Evolutionary conservation across 2,329 filamentous ascomycete species (phyloP).

Genomic region (Phaeoacremonium minimum): DNA sequence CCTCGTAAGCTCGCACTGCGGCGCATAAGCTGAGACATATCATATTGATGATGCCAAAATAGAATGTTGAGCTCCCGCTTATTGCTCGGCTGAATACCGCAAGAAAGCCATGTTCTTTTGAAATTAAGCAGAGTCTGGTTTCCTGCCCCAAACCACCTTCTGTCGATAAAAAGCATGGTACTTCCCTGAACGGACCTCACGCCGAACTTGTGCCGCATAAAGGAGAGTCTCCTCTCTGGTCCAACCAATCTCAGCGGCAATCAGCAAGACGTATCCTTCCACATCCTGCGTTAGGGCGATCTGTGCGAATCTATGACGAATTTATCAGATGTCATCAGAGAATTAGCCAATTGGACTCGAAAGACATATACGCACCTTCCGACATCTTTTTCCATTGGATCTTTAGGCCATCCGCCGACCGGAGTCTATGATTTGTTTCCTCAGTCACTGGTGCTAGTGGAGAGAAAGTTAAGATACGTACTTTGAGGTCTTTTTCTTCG

Average conservation of each 20-base stretch:
- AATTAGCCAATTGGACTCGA: too few species aligned
- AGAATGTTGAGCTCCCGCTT: too few species aligned
- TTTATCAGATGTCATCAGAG: too few species aligned
- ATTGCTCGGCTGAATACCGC: too few species aligned
- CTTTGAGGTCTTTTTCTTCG: slow-evolving; percentile 43
- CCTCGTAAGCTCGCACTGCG: too few species aligned
- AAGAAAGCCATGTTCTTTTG: too few species aligned
- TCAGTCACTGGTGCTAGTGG: neutral
- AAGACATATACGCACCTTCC: slow-evolving; percentile 14
- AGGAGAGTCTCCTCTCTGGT: slow-evolving; percentile 23
- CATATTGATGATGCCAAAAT: too few species aligned
- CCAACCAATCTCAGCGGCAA: slow-evolving; percentile 31
- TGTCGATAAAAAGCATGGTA: slow-evolving; percentile 22
- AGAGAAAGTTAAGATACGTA: slow-evolving; percentile 17
- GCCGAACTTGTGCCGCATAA: slow-evolving; percentile 27
- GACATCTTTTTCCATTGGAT: slow-evolving; percentile 18
- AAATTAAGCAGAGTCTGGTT: too few species aligned
- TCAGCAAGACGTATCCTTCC: slow-evolving; percentile 18
- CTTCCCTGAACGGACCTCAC: slow-evolving; percentile 21
- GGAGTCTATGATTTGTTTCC: slow-evolving; percentile 10
- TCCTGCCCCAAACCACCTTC: slow-evolving; percentile 22
- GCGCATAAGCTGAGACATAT: too few species aligned
- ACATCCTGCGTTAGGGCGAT: slow-evolving; percentile 7
- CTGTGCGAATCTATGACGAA: too few species aligned
- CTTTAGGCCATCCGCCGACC: slow-evolving; percentile 20